Conservation (phyloP, 2,329 filamentous ascomycete genomes). For the Penicillium polonicum region DNA sequence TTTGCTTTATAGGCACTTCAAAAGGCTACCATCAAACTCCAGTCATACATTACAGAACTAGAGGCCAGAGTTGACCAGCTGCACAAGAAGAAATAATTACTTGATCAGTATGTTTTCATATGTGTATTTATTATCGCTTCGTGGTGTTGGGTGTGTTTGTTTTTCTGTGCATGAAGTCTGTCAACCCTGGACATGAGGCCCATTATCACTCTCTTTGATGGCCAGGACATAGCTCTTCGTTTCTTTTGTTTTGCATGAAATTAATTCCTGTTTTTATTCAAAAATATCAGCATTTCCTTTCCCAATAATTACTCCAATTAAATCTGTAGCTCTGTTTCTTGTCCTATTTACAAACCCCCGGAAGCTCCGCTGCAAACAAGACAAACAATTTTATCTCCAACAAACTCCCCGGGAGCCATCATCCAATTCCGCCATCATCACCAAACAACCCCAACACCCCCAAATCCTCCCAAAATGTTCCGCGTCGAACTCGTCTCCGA, state of each 20-base stretch:
- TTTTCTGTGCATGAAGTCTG: conserved; percentile 6
- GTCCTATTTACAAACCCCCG: not conserved
- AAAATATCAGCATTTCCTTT: conserved; percentile 2
- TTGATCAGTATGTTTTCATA: not conserved
- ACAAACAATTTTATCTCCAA: conserved; percentile 19
- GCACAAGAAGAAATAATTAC: conserved; percentile 63
- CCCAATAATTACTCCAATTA: not conserved
- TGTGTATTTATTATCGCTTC: conserved; percentile 13
- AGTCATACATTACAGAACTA: conserved; percentile 75
- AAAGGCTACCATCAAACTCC: conserved; percentile 80
- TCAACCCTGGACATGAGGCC: not conserved
- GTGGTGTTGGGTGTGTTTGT: conserved; percentile 6
- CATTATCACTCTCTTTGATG: not conserved
- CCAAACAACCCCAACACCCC: not conserved
- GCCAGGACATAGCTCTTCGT: not conserved
- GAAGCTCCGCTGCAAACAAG: conserved; percentile 17
- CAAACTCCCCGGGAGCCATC: not conserved
- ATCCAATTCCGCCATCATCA: conserved; percentile 10
- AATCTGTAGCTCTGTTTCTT: not conserved
- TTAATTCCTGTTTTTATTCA: not conserved
- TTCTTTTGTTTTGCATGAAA: not conserved
- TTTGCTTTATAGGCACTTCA: conserved; percentile 67
- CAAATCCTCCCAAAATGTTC: conserved; percentile 48
- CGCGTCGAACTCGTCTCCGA: conserved; percentile 81
- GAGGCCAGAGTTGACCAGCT: conserved; percentile 73